These are phyloP conservation scores for Coemansia sp. DNA, from an alignment of 192 early-diverging fungal species.

Conservation along the genomic window DNA sequence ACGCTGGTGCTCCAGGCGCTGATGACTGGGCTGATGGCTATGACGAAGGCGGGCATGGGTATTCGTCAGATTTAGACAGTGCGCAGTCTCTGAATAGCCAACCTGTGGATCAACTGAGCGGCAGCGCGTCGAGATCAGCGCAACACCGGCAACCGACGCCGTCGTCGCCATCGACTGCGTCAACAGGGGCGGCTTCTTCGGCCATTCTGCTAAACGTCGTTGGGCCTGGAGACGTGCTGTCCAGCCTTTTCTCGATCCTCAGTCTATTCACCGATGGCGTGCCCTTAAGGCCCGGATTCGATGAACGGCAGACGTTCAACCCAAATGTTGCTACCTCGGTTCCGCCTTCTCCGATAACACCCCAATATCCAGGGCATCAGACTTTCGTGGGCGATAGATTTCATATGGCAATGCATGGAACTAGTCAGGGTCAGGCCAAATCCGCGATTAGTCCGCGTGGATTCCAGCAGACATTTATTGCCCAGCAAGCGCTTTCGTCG, in stretches of 20 bases:
- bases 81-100: neutral
- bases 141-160: neutral
- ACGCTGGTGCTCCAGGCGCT: neutral
- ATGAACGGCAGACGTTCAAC: constrained; percentile 1
- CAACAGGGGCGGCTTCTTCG: constrained; percentile 35
- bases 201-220: constrained; percentile 78
- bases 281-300: constrained; percentile 41
- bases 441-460: neutral
- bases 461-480: constrained; percentile 8
- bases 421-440: neutral
- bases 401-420: constrained; percentile 7
- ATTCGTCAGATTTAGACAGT: constrained; percentile 13
- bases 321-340: neutral
- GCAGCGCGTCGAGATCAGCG: neutral
- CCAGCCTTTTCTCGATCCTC: constrained; percentile 91
- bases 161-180: neutral
- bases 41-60: constrained; percentile 24
- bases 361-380: constrained; percentile 6
- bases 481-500: neutral
- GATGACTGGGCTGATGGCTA: constrained; percentile 13
- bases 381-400: constrained; percentile 1
- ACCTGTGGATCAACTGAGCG: neutral
- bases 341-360: constrained; percentile 10
- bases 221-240: constrained; percentile 86
- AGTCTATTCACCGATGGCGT: constrained; percentile 84